Conservation (phyloP, 1,284 basidiomycete genomes). For the Marasmius oreades region DNA sequence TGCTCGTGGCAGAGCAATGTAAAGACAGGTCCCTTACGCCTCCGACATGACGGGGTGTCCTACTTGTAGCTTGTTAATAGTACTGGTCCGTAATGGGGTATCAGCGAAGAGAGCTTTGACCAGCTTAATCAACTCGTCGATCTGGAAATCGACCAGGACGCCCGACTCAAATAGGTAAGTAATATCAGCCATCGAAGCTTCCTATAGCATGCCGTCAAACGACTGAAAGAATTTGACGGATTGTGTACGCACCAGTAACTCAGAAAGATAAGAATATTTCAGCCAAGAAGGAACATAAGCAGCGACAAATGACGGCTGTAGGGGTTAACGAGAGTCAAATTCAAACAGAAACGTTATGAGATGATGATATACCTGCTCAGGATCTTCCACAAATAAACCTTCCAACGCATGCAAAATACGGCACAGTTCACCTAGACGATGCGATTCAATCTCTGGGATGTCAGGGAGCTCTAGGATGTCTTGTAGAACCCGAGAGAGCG, state of each 20-base stretch:
- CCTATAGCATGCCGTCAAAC: conserved; percentile 40
- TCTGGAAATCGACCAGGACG: conserved; percentile 86
- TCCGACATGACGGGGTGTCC: conserved; percentile 45
- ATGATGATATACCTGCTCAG: conserved; percentile 43
- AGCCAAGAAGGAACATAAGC: conserved; percentile 89
- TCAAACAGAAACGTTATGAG: neutral
- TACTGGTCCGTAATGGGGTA: conserved; percentile 75
- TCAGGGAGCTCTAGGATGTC: conserved; percentile 82
- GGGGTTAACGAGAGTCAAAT: conserved; percentile 1
- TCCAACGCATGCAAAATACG: conserved; percentile 78
- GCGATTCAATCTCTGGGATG: conserved; percentile 90
- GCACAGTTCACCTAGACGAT: conserved; percentile 79
- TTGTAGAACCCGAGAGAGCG: conserved; percentile 65
- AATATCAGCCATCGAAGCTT: conserved; percentile 92
- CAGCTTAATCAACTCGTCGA: conserved; percentile 79
- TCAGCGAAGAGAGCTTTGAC: conserved; percentile 90
- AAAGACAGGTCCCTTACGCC: neutral
- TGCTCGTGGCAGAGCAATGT: neutral
- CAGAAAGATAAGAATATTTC: conserved; percentile 90
- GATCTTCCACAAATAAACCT: conserved; percentile 71
- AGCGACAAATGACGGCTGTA: conserved; percentile 64
- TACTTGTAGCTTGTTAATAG: conserved; percentile 68
- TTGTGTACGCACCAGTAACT: conserved; percentile 68
- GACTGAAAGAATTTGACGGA: neutral
- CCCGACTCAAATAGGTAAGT: conserved; percentile 92